A percentile compares a stretch with the other conserved stretches of the same genome.
Conservation (phyloP, 2,329 filamentous ascomycete species). For the Leptographium wingfieldii region DNA sequence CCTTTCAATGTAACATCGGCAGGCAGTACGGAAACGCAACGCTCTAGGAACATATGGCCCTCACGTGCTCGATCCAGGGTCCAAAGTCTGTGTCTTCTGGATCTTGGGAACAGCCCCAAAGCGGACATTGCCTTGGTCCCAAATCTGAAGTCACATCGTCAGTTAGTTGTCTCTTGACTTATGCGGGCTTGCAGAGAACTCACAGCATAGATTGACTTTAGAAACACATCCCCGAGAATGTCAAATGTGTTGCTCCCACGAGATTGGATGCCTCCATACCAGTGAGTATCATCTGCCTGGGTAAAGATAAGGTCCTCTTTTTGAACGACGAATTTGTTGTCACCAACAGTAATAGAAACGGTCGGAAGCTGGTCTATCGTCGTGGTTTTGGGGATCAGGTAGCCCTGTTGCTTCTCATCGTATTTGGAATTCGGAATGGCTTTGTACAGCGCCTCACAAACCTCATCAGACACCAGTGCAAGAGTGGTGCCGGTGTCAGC, state of each 20-base stretch:
- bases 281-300: constrained; percentile 37
- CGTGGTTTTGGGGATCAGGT: constrained; percentile 44
- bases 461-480: constrained; percentile 47
- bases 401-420: constrained; percentile 46
- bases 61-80: constrained; percentile 7
- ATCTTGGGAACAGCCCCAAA: constrained; percentile 48
- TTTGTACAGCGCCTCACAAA: constrained; percentile 49
- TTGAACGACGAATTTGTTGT: constrained; percentile 45
- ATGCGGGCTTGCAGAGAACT: constrained; percentile 15
- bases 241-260: constrained; percentile 46
- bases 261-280: constrained; percentile 55
- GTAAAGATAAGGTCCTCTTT: constrained; percentile 51
- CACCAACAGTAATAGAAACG: constrained; percentile 51
- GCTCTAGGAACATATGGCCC: not conserved
- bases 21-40: too few species aligned
- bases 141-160: constrained; percentile 31
- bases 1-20: too few species aligned
- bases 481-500: constrained; percentile 62
- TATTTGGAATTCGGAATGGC: constrained; percentile 49
- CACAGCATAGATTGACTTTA: constrained; percentile 53
- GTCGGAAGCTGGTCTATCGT: constrained; percentile 41
- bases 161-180: not conserved
- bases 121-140: constrained; percentile 47
- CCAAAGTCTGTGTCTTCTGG: constrained; percentile 23
- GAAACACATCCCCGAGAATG: constrained; percentile 50